phyloP scores from a whole-genome alignment of 2,329 filamentous ascomycete genomes.

The Balansia obtecta region DNA sequence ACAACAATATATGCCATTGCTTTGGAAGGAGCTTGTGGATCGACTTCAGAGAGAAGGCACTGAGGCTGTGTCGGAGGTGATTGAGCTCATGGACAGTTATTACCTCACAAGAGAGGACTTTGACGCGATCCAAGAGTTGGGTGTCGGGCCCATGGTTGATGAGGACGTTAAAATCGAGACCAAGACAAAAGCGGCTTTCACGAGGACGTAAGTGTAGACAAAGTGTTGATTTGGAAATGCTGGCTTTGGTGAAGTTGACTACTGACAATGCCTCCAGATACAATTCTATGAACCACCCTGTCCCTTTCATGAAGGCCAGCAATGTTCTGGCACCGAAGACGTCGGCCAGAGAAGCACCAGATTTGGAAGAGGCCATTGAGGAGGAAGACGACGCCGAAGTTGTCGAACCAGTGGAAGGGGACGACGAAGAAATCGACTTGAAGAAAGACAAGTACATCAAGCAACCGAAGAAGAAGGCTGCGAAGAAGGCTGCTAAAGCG shows the following conservation, averaged over 20 bases:
- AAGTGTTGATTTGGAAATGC: background rate
- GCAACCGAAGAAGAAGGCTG: slow-evolving; percentile 59
- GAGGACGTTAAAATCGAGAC: slow-evolving; percentile 65
- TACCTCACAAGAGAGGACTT: slow-evolving; percentile 91
- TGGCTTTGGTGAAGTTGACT: background rate
- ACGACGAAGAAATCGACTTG: slow-evolving; percentile 68
- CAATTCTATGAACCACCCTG: slow-evolving; percentile 72
- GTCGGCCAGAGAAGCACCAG: slow-evolving; percentile 63
- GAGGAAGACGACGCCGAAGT: slow-evolving; percentile 70
- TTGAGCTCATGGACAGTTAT: slow-evolving; percentile 94
- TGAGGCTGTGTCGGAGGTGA: slow-evolving; percentile 69
- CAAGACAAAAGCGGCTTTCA: slow-evolving; percentile 82
- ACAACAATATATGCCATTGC: slow-evolving; percentile 81
- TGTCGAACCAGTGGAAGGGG: slow-evolving; percentile 44
- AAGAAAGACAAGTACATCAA: slow-evolving; percentile 97
- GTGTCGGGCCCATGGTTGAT: slow-evolving; percentile 72
- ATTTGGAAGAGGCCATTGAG: slow-evolving; percentile 92
- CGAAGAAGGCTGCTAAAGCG: slow-evolving; percentile 31
- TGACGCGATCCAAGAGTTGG: slow-evolving; percentile 83
- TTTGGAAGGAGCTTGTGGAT: slow-evolving; percentile 73
- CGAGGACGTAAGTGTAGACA: slow-evolving; percentile 58
- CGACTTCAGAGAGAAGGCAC: slow-evolving; percentile 67
- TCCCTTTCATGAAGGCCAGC: slow-evolving; percentile 93
- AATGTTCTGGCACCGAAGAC: slow-evolving; percentile 63
- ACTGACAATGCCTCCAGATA: slow-evolving; percentile 42